Conservation (phyloP, 805 yeast genomes). For the Nakazawaea populi region DNA sequence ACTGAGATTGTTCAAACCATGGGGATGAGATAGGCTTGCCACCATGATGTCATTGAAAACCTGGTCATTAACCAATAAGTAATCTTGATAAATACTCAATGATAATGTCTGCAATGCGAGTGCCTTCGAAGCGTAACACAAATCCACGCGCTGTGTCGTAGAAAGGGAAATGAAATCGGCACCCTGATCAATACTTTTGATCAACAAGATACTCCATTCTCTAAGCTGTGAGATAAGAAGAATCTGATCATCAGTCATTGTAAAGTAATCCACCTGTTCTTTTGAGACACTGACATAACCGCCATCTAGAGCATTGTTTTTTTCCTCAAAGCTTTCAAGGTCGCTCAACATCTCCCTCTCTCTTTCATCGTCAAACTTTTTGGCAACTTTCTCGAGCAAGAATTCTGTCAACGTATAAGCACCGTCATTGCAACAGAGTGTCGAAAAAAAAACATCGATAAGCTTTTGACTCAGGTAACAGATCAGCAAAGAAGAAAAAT, state of each 20-base stretch:
- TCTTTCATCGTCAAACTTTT: neutral
- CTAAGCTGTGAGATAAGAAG: slow-evolving; percentile 8
- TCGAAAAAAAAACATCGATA: neutral
- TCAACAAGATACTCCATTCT: slow-evolving; percentile 23
- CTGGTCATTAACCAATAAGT: slow-evolving; percentile 2
- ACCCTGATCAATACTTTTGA: slow-evolving; percentile 48
- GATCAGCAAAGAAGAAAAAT: slow-evolving; percentile 3
- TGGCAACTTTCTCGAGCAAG: slow-evolving; percentile 1
- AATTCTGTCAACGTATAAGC: neutral
- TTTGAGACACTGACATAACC: neutral
- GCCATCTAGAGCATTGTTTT: neutral
- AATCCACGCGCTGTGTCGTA: slow-evolving; percentile 37
- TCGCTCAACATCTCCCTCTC: slow-evolving; percentile 7
- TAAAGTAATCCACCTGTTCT: neutral
- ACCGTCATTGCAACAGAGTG: neutral
- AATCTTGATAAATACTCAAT: slow-evolving; percentile 4
- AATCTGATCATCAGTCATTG: neutral
- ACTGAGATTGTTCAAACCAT: slow-evolving; percentile 6
- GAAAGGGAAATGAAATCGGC: slow-evolving; percentile 50
- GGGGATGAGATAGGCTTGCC: slow-evolving; percentile 6
- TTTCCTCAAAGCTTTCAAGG: neutral
- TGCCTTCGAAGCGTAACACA: slow-evolving; percentile 51
- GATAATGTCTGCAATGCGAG: slow-evolving; percentile 50
- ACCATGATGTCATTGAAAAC: neutral
- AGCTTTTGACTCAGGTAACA: slow-evolving; percentile 1